Evolutionary conservation across 2,329 filamentous ascomycete genomes (phyloP), one percentile per base, ranked within the genome.

Genomic region (Scytalidium sp.): DNA sequence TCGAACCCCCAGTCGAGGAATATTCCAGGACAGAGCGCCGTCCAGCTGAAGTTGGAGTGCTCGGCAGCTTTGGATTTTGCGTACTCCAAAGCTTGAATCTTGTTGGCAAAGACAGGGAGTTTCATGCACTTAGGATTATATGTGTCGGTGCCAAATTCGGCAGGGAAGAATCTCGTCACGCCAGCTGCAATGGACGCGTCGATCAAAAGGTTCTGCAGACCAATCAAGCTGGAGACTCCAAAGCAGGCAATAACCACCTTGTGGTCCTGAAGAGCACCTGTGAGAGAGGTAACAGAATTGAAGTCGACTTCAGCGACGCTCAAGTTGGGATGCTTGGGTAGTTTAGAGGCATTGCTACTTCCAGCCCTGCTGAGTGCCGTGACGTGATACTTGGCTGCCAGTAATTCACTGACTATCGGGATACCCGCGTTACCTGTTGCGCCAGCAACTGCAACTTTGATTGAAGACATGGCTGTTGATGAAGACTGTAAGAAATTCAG

Each of bases 161-260:
- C 78, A 1, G 82, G 81, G 22, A 86, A 67, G 67, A 84, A 83
- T n/a, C 80, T 73, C 56, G 78, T 73, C 6, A 85, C 80, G 7
- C 79, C 77, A 0, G 80, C 81, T 6, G 74, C 74, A 41, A 80
- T 71, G 15, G 80, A 74, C 1, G 81, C 83, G 44, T 85, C 76
- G 43, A 84, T 72, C 47, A 85, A 25, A 29, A 13, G 25, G 13
- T 29, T 29, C 25, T 29, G 25, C 25, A 29, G 25, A 29, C 25
- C 25, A 29, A 29, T 29, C 13, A 13, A 29, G 25, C 25, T 29
- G 8, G 25, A 8, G 25, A 29, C 25, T 29, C 25, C 25, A 13
- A 29, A 29, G 25, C 25, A 29, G 13, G 25, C 25, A 29, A 29
- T 29, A 13, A 29, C 25, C 7, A 29, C 25, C 13, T 7, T 29